Base-by-base conservation (phyloP, 805 yeast genomes). In the Kockiozyma suomiensis region DNA sequence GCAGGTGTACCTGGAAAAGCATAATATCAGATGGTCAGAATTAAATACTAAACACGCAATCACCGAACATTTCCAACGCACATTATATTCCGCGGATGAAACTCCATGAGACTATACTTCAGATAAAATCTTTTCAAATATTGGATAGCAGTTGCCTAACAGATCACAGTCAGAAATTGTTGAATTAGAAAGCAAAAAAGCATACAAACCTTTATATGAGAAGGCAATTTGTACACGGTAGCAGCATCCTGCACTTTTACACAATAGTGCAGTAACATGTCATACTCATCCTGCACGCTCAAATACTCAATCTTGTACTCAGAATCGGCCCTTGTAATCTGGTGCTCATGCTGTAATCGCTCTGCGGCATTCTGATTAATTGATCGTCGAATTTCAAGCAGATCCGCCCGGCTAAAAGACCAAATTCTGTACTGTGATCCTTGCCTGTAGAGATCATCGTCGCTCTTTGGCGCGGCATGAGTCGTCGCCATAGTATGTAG, bases 381-480 rank as follows among this genome's bases (percentile, higher is more conserved):
- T 13, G 74, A 68, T 15, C 68, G 65, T 59, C 89, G 76, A 37
- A 77, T 73, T 30, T 79, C 78, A 2, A 73, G 74, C n/a, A 93
- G 77, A 57, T 81, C 82, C 1, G 82, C 82, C 19, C 71, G 70
- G 0, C 90, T 84, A 72, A 82, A 93, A 0, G 97, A 91, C 99
- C 99, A 93, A 8, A 83, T 58, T 54, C 87, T 78, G 71, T 81
- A 93, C 75, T 93, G 99, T 0, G 94, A 81, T 3, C 97, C 88
- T 33, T 91, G 81, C 46, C 98, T 81, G 73, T 90, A 93, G 41
- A 94, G 76, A 65, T 94, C 99, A 72, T 94, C 97, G 68, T 84
- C 88, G 0, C 46, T 45, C 48, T 28, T 30, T 8, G 58, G 53
- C 30, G 17, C 15, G 7, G 38, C 43, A 2, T 32, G 15, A n/a